Conservation (phyloP, 1,284 basidiomycete species). For the Marasmius fiardii region DNA sequence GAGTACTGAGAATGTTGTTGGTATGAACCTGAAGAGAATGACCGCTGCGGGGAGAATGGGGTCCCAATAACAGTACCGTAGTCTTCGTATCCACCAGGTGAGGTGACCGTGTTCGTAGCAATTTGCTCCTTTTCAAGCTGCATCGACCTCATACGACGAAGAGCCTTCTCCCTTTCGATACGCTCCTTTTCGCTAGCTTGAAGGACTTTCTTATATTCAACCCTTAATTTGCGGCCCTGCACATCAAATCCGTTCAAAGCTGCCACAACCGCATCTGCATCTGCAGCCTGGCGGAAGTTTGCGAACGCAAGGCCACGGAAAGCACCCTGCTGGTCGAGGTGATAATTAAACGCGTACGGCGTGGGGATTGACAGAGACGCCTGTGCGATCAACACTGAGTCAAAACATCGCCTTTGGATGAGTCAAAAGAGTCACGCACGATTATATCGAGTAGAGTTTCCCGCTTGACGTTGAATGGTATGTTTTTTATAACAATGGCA, state of each 20-base stretch:
- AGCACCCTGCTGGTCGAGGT: conserved; percentile 90
- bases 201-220: conserved; percentile 99
- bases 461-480: conserved; percentile 96
- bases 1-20: conserved; percentile 62
- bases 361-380: conserved; percentile 92
- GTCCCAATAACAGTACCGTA: conserved; percentile 53
- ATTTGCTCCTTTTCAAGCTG: conserved; percentile 79
- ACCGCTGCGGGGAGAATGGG: conserved; percentile 58
- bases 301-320: conserved; percentile 99
- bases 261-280: conserved; percentile 94
- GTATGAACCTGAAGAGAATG: conserved; percentile 58
- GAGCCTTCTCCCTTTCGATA: conserved; percentile 98
- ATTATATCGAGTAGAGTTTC: conserved; percentile 97
- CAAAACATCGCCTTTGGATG: conserved; percentile 4
- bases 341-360: conserved; percentile 99
- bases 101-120: conserved; percentile 30
- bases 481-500: conserved; percentile 99
- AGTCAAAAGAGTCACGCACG: conserved; percentile 45
- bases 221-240: conserved; percentile 96
- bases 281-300: conserved; percentile 89
- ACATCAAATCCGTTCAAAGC: conserved; percentile 96
- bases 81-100: conserved; percentile 58
- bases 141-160: conserved; percentile 97
- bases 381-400: conserved; percentile 34
- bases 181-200: conserved; percentile 99